These are phyloP conservation scores for Chlamydomonas sp. DNA, from an alignment of 139 green algal species.

Conservation along the genomic window DNA sequence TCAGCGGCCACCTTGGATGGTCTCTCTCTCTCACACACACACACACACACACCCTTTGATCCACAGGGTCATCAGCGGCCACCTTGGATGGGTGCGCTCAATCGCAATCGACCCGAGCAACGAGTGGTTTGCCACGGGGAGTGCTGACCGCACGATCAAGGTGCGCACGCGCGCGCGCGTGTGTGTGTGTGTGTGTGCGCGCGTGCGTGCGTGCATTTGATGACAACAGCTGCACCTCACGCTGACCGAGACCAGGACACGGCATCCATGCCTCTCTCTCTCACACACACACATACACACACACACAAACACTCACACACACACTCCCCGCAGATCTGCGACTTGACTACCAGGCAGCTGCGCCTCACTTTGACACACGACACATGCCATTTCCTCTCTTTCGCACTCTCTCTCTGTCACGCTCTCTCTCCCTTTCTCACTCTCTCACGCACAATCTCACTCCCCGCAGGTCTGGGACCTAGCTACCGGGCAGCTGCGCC, in stretches of 20 bases:
- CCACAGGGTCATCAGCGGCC: conserved; percentile 90
- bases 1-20: too few species aligned
- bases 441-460: conserved; percentile 44
- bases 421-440: neutral
- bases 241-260: neutral
- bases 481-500: conserved; percentile 78
- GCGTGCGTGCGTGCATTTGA: neutral
- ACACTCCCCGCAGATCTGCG: conserved; percentile 97
- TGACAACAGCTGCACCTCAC: neutral
- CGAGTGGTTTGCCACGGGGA: conserved; percentile 93
- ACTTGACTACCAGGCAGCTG: conserved; percentile 78
- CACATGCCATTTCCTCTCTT: too few species aligned
- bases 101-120: conserved; percentile 92
- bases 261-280: neutral
- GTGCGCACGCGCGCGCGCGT: too few species aligned
- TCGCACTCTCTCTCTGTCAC: too few species aligned
- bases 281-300: neutral
- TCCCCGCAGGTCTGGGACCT: conserved; percentile 97
- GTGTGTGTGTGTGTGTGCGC: too few species aligned
- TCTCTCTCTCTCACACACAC: too few species aligned
- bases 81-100: conserved; percentile 89
- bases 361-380: conserved; percentile 93
- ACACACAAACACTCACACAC: neutral
- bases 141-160: too few species aligned
- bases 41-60: too few species aligned